Evolutionary conservation across 2,329 filamentous ascomycete genomes (phyloP).

Genomic region (Diplodia seriata): DNA sequence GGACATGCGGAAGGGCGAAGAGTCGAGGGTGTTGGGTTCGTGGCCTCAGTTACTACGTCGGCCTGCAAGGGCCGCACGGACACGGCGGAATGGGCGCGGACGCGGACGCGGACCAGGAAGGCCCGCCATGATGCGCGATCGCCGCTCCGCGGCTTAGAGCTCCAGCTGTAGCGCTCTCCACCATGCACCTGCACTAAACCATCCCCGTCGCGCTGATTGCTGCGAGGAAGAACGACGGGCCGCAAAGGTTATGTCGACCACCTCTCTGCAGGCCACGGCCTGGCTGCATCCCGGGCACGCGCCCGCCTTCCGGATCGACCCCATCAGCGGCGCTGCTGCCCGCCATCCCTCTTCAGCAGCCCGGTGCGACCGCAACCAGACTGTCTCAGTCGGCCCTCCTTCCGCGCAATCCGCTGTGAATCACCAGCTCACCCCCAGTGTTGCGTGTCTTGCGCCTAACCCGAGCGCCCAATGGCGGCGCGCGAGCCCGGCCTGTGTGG

Average conservation of each 20-base stretch:
- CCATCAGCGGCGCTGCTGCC: background rate
- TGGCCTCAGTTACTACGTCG: constrained; percentile 26
- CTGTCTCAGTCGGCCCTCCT: constrained; percentile 32
- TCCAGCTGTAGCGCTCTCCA: constrained; percentile 18
- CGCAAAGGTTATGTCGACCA: constrained; percentile 28
- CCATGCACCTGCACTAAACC: constrained; percentile 12
- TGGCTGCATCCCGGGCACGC: background rate
- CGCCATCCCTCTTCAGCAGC: constrained; percentile 19
- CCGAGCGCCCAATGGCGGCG: constrained; percentile 6
- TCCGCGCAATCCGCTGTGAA: constrained; percentile 30
- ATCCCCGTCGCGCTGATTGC: constrained; percentile 23
- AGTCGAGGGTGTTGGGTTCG: constrained; percentile 11
- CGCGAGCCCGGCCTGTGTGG: constrained; percentile 13
- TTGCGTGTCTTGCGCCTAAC: constrained; percentile 20
- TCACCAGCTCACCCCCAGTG: constrained; percentile 30
- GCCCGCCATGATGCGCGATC: constrained; percentile 22
- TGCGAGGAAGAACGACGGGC: constrained; percentile 28
- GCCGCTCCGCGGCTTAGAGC: constrained; percentile 8
- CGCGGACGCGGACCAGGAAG: background rate
- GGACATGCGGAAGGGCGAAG: constrained; percentile 27
- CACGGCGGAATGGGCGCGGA: constrained; percentile 14
- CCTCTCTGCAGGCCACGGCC: constrained; percentile 1
- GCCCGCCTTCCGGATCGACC: background rate
- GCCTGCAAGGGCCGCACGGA: constrained; percentile 20
- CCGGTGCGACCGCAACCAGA: constrained; percentile 25